Evolutionary conservation across 2,329 filamentous ascomycete species (phyloP).

Genomic region (Fusarium zealandicum): DNA sequence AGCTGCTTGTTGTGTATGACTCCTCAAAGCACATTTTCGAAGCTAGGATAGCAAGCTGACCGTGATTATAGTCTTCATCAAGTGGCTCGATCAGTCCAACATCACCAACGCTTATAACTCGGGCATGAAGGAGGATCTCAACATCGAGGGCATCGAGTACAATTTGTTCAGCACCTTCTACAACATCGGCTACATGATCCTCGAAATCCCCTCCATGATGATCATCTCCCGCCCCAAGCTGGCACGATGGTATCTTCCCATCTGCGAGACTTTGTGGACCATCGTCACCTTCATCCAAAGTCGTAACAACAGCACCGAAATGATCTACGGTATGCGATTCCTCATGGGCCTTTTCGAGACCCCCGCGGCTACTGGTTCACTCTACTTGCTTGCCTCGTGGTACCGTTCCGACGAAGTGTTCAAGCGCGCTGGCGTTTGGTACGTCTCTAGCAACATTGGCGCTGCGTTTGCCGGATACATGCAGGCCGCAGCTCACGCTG

Average conservation of each 20-base stretch:
- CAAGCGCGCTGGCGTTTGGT: conserved; percentile 60
- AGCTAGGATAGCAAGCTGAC: not conserved
- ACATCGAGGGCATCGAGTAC: conserved; percentile 46
- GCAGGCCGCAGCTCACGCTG: conserved; percentile 28
- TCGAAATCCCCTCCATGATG: conserved; percentile 38
- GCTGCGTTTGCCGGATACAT: conserved; percentile 29
- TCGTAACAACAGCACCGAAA: conserved; percentile 9
- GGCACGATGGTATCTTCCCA: conserved; percentile 17
- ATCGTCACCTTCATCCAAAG: conserved; percentile 18
- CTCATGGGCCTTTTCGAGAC: conserved; percentile 34
- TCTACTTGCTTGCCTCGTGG: conserved; percentile 47
- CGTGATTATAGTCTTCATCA: conserved; percentile 38
- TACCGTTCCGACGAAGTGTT: conserved; percentile 49
- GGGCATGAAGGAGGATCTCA: conserved; percentile 49
- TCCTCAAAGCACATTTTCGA: not conserved
- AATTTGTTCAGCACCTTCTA: conserved; percentile 39
- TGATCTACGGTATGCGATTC: conserved; percentile 27
- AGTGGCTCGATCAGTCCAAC: conserved; percentile 45
- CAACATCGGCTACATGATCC: conserved; percentile 41
- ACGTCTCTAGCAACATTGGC: conserved; percentile 42
- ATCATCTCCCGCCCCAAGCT: conserved; percentile 35
- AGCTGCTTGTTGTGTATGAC: conserved; percentile 27
- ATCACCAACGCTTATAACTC: conserved; percentile 49
- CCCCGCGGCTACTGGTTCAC: conserved; percentile 29
- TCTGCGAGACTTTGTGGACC: conserved; percentile 22